Percentiles rank a stretch among this genome's conserved stretches.
These are phyloP conservation scores for Plantago coronopus DNA, from an alignment of 305 asterid species.

Conservation along the genomic window DNA sequence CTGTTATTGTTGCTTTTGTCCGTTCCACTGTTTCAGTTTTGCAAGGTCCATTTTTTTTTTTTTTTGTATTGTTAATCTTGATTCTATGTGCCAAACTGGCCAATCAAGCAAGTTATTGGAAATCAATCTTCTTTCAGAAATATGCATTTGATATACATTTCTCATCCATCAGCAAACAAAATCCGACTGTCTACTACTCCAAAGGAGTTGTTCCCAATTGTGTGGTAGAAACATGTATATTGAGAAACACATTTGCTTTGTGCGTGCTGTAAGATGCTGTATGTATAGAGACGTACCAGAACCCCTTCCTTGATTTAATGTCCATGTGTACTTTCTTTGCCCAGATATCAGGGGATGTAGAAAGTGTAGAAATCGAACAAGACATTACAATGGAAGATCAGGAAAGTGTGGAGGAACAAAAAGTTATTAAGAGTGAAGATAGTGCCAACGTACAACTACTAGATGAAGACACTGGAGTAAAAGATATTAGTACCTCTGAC, in stretches of 20 bases:
- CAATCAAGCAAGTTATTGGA: not conserved
- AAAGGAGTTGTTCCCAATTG: not conserved
- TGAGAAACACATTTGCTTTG: not conserved
- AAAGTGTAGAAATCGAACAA: conserved; percentile 39
- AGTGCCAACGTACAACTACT: conserved; percentile 29
- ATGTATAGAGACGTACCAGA: conserved; percentile 3
- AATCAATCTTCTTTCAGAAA: not conserved
- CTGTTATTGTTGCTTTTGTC: not conserved
- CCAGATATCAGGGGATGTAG: conserved; percentile 51
- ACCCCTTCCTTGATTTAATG: conserved; percentile 22
- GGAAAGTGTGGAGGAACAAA: conserved; percentile 29
- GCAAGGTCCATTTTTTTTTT: not conserved
- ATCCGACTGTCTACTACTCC: not conserved
- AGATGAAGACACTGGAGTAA: conserved; percentile 32
- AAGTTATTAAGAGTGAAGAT: conserved; percentile 36
- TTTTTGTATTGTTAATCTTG: not conserved
- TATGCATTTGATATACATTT: not conserved
- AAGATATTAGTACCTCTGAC: conserved; percentile 34
- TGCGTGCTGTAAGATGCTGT: conserved; percentile 18
- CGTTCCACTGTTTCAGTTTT: not conserved
- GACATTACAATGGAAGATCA: conserved; percentile 31
- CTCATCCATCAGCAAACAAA: not conserved
- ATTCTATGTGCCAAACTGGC: not conserved
- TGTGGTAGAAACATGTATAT: not conserved
- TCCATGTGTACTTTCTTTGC: conserved; percentile 21